Evolutionary conservation across 1,284 basidiomycete species (phyloP).

Genomic region (Malassezia yamatoensis): DNA sequence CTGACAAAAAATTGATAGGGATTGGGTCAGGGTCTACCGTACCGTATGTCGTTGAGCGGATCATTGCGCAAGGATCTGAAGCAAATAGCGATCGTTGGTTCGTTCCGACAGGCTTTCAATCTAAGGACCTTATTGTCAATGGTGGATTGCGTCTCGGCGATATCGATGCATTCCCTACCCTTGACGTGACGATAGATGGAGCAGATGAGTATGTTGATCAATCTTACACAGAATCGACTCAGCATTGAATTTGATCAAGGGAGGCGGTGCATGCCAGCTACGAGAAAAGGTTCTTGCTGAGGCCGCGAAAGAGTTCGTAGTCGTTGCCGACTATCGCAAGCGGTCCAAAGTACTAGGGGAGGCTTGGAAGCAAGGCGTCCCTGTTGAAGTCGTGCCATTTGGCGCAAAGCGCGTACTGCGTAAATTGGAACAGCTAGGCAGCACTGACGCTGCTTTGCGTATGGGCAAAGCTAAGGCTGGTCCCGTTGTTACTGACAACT

Average conservation of each 20-base stretch:
- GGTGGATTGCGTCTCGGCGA: constrained; percentile 71
- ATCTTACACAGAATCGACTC: constrained; percentile 62
- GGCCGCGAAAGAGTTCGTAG: constrained; percentile 74
- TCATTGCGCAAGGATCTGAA: constrained; percentile 68
- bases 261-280: constrained; percentile 90
- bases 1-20: constrained; percentile 65
- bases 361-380: constrained; percentile 75
- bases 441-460: constrained; percentile 26
- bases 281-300: constrained; percentile 92
- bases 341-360: constrained; percentile 68
- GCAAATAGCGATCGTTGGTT: constrained; percentile 58
- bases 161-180: constrained; percentile 59
- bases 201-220: constrained; percentile 61
- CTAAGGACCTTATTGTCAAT: constrained; percentile 81
- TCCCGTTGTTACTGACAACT: constrained; percentile 87
- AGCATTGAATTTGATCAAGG: constrained; percentile 87
- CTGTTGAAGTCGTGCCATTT: constrained; percentile 91
- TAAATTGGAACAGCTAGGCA: constrained; percentile 36
- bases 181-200: constrained; percentile 94
- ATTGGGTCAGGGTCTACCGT: constrained; percentile 67
- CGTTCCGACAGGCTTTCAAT: constrained; percentile 67
- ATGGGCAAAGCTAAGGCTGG: constrained; percentile 60
- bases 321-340: constrained; percentile 88
- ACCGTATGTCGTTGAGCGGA: constrained; percentile 91
- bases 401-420: constrained; percentile 67